Evolutionary conservation across 805 yeast genomes (phyloP), one percentile per base, ranked within the genome.

Genomic region (Wickerhamiella dianesei): DNA sequence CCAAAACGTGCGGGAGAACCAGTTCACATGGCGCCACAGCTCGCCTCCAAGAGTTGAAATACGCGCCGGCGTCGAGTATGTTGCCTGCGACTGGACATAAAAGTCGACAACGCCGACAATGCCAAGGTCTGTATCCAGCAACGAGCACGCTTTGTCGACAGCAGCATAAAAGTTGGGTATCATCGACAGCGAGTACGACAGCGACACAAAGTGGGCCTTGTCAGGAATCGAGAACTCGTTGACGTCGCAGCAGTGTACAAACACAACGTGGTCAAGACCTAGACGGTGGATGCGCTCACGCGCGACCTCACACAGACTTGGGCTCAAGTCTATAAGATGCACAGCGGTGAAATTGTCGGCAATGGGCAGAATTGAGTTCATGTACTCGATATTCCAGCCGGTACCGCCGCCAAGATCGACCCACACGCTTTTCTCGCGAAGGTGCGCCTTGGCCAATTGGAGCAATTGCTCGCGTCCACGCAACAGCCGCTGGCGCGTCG

Each of bases 1-100:
- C 94, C 94, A 83, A 60, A 83, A 84, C 25, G 84, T 81, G 60
- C 94, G 71, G 44, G 74, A 70, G 48, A 80, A 51, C 94, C 94
- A 83, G 21, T 85, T 80, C 50, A 75, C 78, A 60, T 82, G 82
- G 58, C 94, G 71, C 56, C 76, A 73, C 29, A 72, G 72, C 53
- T 78, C 66, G 6, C 94, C 92, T 45, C 94, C 94, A 35, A 82
- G 64, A 6, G 88, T 80, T 6, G 32, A 25, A 12, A 25, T 25
- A 58, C 81, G 77, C 44, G 78, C 72, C 60, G 84, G 74, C 17
- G 87, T 87, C 48, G 77, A 67, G 3, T 77, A 69, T 41, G 79
- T 77, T 44, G 79, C 78, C 41, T 68, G 64, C 20, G 81, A 70
- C 60, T 82, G 92, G 49, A 82, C 82, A 47, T 89, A 89, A 62